Evolutionary conservation across 179 eudicot genomes (phyloP).

Genomic region (Spergularia azorica): DNA sequence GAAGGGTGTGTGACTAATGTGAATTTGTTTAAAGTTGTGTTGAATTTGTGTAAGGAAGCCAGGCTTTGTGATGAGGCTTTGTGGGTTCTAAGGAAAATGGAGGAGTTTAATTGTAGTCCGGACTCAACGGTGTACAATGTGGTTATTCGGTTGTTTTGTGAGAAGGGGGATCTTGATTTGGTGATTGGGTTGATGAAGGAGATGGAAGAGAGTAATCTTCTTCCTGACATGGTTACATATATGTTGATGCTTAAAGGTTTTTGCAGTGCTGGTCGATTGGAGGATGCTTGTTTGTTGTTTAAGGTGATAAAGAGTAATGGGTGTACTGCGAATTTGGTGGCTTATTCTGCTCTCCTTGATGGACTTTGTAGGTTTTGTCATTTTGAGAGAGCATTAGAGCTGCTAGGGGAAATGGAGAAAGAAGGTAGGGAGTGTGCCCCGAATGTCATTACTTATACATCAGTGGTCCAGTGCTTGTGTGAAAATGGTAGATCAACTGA

Average conservation of each 20-base stretch:
- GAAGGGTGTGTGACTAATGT: conserved; percentile 51
- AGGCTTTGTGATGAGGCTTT: conserved; percentile 56
- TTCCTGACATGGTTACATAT: conserved; percentile 76
- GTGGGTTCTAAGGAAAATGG: conserved; percentile 80
- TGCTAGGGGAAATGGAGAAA: conserved; percentile 71
- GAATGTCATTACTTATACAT: conserved; percentile 66
- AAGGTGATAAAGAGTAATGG: conserved; percentile 57
- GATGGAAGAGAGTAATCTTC: conserved; percentile 50
- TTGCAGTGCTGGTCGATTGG: conserved; percentile 54
- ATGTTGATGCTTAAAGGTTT: conserved; percentile 67
- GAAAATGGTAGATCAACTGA: conserved; percentile 52
- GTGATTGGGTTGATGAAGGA: conserved; percentile 56
- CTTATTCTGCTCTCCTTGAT: conserved; percentile 68
- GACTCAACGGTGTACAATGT: conserved; percentile 69
- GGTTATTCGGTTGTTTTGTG: conserved; percentile 62
- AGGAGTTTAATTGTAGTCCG: conserved; percentile 54
- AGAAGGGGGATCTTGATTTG: conserved; percentile 52
- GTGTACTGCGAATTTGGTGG: conserved; percentile 60
- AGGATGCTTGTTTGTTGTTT: conserved; percentile 62
- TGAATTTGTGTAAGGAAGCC: conserved; percentile 73
- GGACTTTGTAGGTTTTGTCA: conserved; percentile 63
- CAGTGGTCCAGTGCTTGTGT: conserved; percentile 59
- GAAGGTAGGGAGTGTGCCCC: conserved; percentile 64
- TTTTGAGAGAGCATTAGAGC: conserved; percentile 55
- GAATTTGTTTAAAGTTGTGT: conserved; percentile 56